These are phyloP conservation scores for Pythium sukuiense DNA, from an alignment of 352 stramenopile genomes.

Conservation along the genomic window DNA sequence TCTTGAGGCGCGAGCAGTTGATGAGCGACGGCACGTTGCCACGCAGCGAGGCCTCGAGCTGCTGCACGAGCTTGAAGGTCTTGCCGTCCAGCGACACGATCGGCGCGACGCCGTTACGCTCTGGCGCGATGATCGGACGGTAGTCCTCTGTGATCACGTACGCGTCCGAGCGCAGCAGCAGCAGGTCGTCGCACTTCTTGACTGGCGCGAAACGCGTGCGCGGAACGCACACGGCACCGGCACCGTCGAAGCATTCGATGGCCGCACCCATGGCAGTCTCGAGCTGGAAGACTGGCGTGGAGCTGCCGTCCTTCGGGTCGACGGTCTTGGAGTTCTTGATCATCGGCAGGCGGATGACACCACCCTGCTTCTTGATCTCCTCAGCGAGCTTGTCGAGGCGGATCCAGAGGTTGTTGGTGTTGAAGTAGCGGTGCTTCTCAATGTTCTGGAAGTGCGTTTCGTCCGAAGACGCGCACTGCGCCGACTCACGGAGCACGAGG, in stretches of 20 bases:
- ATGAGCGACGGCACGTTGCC: constrained; percentile 95
- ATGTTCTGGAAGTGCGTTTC: constrained; percentile 88
- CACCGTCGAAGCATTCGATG: constrained; percentile 87
- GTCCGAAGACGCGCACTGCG: constrained; percentile 86
- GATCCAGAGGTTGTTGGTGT: constrained; percentile 91
- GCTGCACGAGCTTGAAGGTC: constrained; percentile 98
- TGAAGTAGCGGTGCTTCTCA: constrained; percentile 87
- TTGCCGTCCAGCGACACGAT: constrained; percentile 96
- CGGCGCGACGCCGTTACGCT: constrained; percentile 93
- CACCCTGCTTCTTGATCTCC: constrained; percentile 73
- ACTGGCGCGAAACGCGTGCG: constrained; percentile 88
- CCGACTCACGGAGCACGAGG: constrained; percentile 93
- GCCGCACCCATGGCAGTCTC: constrained; percentile 87
- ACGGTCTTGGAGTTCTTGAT: constrained; percentile 90
- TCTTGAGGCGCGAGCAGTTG: constrained; percentile 93
- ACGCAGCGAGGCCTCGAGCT: constrained; percentile 93
- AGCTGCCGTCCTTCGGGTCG: constrained; percentile 84
- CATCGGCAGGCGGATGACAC: constrained; percentile 83
- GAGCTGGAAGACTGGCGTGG: constrained; percentile 84
- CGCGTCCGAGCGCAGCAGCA: constrained; percentile 96
- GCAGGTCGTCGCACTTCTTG: constrained; percentile 87
- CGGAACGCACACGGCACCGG: constrained; percentile 85
- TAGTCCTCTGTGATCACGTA: constrained; percentile 97
- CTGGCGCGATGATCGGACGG: constrained; percentile 94
- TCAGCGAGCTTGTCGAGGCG: constrained; percentile 85